These are phyloP conservation scores for Houttuynia cordata DNA, from an alignment of 164 flowering plant species.

Conservation along the genomic window DNA sequence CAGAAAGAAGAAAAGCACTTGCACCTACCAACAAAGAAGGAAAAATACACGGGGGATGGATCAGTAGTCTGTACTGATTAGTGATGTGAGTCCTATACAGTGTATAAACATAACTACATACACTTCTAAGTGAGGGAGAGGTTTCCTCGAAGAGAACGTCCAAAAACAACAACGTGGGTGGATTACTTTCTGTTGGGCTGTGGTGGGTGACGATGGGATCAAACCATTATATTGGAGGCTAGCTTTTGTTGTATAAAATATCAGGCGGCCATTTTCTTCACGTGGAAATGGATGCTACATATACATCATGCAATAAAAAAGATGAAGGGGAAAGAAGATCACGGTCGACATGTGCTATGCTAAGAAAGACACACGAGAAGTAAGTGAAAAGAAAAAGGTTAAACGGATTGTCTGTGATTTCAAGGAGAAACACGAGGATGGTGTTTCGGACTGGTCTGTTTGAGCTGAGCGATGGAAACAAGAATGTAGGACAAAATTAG, in stretches of 20 bases:
- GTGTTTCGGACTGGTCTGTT: background rate
- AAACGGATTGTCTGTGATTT: background rate
- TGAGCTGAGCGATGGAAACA: background rate
- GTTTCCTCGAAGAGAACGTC: background rate
- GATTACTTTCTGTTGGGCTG: background rate
- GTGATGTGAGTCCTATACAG: background rate
- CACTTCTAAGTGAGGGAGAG: background rate
- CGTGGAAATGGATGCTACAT: background rate
- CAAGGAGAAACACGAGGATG: background rate
- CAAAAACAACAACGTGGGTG: background rate
- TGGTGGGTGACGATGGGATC: background rate
- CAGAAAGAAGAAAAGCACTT: too few species aligned
- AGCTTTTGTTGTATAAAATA: background rate
- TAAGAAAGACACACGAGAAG: background rate
- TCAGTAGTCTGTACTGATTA: too few species aligned
- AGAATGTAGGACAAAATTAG: too few species aligned
- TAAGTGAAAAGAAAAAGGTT: too few species aligned
- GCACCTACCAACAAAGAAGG: too few species aligned
- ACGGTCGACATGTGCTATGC: background rate
- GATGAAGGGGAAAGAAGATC: background rate
- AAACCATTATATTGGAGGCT: background rate
- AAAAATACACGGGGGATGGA: too few species aligned
- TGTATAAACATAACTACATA: too few species aligned
- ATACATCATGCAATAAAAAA: background rate
- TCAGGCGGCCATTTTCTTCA: background rate